Conservation (phyloP, 208 protist species). For the Angomonas desouzai region DNA sequence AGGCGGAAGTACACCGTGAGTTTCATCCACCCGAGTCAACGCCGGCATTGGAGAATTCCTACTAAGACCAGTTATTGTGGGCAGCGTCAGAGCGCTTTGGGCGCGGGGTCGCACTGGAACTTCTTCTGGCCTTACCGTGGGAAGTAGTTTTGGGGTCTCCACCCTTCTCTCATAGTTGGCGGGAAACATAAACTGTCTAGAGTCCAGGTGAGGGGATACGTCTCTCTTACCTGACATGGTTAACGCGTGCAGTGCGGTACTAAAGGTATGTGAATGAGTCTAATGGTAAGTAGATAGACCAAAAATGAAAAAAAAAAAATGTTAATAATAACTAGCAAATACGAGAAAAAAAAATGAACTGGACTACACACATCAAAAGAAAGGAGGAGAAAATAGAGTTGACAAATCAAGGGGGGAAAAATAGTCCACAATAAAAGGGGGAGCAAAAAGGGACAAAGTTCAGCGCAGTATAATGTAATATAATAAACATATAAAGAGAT, state of each 20-base stretch:
- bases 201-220: neutral
- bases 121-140: neutral
- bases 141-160: neutral
- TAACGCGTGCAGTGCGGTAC: too few relatives aligned
- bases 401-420: too few relatives aligned
- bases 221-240: neutral
- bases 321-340: too few relatives aligned
- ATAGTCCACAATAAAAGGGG: too few relatives aligned
- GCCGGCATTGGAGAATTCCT: neutral
- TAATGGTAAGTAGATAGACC: neutral
- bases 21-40: neutral
- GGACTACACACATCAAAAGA: neutral
- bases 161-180: neutral
- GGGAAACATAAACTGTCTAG: neutral
- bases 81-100: neutral
- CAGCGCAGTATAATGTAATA: too few relatives aligned
- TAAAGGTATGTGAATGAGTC: too few relatives aligned
- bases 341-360: neutral
- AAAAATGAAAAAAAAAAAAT: neutral
- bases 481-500: too few relatives aligned
- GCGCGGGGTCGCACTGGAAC: conserved; percentile 1
- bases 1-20: neutral
- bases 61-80: neutral
- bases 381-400: neutral
- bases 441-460: too few relatives aligned